Conservation (phyloP, 108 stramenopile genomes). For the Aurantiochytrium sp. region DNA sequence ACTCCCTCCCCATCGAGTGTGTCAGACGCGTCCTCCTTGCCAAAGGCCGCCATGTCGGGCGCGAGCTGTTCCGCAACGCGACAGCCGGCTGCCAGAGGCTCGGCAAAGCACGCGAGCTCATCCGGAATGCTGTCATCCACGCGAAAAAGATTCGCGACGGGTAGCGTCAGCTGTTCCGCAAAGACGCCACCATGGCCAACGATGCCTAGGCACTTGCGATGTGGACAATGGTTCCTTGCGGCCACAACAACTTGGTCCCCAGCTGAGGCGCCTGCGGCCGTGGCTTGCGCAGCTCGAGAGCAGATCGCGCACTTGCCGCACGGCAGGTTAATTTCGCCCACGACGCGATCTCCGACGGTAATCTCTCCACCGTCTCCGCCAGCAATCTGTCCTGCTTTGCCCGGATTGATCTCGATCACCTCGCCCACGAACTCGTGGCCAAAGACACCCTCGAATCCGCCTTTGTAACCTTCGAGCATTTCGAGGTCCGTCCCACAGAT, state of each 20-base stretch:
- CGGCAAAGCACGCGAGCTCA: background rate
- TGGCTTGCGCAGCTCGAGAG: background rate
- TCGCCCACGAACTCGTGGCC: conserved; percentile 34
- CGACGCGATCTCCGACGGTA: background rate
- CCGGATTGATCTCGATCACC: background rate
- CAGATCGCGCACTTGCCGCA: background rate
- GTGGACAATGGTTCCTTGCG: background rate
- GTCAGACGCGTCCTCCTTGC: too few relatives aligned
- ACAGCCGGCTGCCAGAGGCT: background rate
- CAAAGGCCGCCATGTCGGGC: background rate
- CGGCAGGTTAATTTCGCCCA: background rate
- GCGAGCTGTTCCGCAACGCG: background rate
- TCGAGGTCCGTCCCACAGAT: conserved; percentile 71
- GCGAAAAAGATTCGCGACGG: background rate
- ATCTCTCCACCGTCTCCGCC: background rate
- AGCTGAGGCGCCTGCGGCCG: background rate
- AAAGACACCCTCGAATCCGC: conserved; percentile 53
- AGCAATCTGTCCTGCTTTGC: background rate
- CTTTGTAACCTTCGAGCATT: conserved; percentile 67
- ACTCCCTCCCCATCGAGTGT: too few relatives aligned
- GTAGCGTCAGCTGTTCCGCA: background rate
- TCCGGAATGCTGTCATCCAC: background rate
- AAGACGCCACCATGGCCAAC: background rate
- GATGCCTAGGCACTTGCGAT: background rate
- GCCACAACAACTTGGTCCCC: background rate